These are phyloP conservation scores for Hericium erinaceus DNA, from an alignment of 768 basidiomycete genomes.

Conservation along the genomic window DNA sequence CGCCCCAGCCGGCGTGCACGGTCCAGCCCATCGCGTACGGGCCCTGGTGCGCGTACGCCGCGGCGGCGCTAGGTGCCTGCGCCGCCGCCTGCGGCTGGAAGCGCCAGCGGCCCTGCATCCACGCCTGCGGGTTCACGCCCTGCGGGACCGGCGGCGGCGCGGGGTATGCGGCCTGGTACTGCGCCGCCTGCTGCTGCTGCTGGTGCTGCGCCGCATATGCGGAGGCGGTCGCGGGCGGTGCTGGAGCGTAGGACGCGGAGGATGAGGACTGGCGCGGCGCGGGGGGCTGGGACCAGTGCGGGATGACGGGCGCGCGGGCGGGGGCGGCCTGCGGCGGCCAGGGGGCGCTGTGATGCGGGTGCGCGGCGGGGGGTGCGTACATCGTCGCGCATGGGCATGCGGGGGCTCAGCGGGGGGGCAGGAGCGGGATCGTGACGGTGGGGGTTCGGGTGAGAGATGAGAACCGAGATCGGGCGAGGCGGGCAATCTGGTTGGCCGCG, in stretches of 20 bases:
- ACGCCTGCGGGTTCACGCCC: slow-evolving; percentile 13
- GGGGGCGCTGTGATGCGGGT: not conserved
- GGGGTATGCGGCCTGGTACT: not conserved
- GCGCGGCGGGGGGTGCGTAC: not conserved
- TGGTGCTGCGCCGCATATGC: not conserved
- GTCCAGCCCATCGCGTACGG: slow-evolving; percentile 11
- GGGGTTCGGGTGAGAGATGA: not conserved
- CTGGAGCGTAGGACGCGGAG: not conserved
- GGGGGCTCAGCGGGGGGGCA: not conserved
- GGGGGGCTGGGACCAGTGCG: not conserved
- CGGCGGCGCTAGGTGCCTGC: not conserved
- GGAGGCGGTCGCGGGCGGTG: not conserved
- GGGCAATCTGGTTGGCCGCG: too few relatives aligned
- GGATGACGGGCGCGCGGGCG: not conserved
- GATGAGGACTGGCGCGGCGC: not conserved
- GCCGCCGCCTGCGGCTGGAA: slow-evolving; percentile 2
- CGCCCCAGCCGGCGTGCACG: slow-evolving; percentile 11
- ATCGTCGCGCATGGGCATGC: not conserved
- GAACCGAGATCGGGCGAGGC: not conserved
- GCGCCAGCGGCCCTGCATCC: slow-evolving; percentile 15
- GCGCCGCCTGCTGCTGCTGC: not conserved
- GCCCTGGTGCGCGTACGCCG: slow-evolving; percentile 3
- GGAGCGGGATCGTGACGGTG: not conserved
- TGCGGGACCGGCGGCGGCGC: slow-evolving; percentile 12
- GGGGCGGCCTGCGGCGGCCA: not conserved